phyloP scores from a whole-genome alignment of 257 asterid species.

The Mentha longifolia region DNA sequence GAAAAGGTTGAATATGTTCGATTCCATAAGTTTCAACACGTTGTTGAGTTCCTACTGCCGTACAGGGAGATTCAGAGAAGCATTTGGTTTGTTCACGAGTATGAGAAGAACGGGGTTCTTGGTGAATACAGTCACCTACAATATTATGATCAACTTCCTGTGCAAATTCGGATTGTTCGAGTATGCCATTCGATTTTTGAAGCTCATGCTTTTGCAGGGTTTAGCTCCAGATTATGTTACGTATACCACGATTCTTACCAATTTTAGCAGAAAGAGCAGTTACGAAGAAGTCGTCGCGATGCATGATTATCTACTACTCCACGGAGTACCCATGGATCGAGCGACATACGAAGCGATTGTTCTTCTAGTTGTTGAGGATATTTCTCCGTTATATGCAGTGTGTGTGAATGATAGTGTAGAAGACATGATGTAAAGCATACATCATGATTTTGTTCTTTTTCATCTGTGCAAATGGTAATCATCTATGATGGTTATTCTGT shows the following conservation, averaged over 20 bases:
- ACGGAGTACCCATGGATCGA: conserved; percentile 51
- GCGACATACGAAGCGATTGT: conserved; percentile 53
- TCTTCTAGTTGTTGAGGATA: conserved; percentile 40
- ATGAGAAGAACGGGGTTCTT: conserved; percentile 58
- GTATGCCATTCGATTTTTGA: conserved; percentile 55
- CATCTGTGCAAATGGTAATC: conserved; percentile 12
- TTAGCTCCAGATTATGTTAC: conserved; percentile 57
- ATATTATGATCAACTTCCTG: conserved; percentile 56
- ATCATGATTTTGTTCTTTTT: neutral
- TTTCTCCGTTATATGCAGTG: conserved; percentile 4
- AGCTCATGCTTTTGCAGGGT: conserved; percentile 53
- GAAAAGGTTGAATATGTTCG: conserved; percentile 47
- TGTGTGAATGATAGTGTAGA: conserved; percentile 1
- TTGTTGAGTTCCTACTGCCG: conserved; percentile 63
- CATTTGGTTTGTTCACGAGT: conserved; percentile 46
- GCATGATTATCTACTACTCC: conserved; percentile 63
- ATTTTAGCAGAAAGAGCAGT: conserved; percentile 40
- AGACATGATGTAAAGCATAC: conserved; percentile 18
- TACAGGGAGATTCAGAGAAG: conserved; percentile 50
- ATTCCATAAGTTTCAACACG: conserved; percentile 58
- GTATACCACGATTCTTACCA: conserved; percentile 56
- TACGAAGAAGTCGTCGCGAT: conserved; percentile 55
- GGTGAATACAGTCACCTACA: conserved; percentile 56
- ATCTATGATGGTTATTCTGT: neutral
- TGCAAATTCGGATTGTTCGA: conserved; percentile 62